Evolutionary conservation across 805 yeast species (phyloP), one percentile per base, ranked within the genome.

Genomic region (Lipomyces starkeyi): DNA sequence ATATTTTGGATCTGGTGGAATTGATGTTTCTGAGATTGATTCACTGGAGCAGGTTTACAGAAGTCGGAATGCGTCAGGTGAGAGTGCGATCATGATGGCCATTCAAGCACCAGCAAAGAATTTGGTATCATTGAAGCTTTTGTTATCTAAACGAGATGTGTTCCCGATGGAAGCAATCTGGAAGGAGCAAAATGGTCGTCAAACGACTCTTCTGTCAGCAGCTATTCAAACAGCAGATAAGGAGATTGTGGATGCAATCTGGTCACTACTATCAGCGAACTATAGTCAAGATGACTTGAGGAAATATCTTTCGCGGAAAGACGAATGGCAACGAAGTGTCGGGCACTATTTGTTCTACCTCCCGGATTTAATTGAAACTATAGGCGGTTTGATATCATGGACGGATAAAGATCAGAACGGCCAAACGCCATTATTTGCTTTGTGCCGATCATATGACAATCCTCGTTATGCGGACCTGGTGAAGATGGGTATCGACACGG

Each of bases 401-500:
- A 82, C 80, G 6, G 76, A 78, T 14, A 84, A 83, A 62, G 98
- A 93, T 75, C 70, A 74, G 13, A 86, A 84, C 67, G 86, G 88
- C 0, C 91, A 90, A 73, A 91, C 98, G 0, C 96, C 98, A 0
- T 79, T 94, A 9, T 86, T 90, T 77, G 84, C 91, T 1, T 78
- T 91, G 2, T 87, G 91, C 71, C 80, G 97, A 64, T 87, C 93
- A 71, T 93, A 93, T 77, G 97, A 93, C 76, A 93, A 90, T 71
- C 79, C 85, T 0, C 78, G 86, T 43, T 93, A 93, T 76, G 75
- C 80, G 1, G 74, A 74, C 2, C 74, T 91, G 73, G 78, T 91
- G 4, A 60, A 71, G 20, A 77, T 75, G 13, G 86, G 87, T 0
- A 82, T 89, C 63, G 70, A 75, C 17, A 66, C 71, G 3, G 74